Base-by-base conservation (phyloP, 2,329 filamentous ascomycete species). In the Thielaviopsis populi region DNA sequence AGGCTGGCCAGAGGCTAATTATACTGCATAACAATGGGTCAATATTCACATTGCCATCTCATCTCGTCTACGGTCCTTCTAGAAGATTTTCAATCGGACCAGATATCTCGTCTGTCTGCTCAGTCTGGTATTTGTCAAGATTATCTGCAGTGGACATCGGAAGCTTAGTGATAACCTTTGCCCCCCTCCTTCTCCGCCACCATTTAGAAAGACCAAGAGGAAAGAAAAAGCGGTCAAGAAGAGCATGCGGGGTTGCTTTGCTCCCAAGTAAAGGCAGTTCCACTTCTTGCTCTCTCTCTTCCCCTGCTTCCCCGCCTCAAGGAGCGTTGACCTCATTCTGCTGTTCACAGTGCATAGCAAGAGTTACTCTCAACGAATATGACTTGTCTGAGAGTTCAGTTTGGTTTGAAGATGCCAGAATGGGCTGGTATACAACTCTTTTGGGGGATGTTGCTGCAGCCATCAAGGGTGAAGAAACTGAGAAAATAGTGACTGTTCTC, bases 21-120 rank as follows among this genome's bases (percentile, higher is more conserved):
- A 56, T 11, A 56, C 27, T 30, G 15, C 24, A 37, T 56, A 56
- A 56, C 50, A 33, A 56, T 30, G 15, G 17, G 27, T 13, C 17
- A 56, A 17, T 56, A 56, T 56, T 24, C 30, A 56, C 50, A 56
- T 56, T 56, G 24, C 50, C 27, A 33, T 56, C 50, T 56, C 50
- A 56, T 56, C 50, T 56, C 50, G 50, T 56, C 50, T 56, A 56
- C 30, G 50, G 50, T 56, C 50, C 50, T 56, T 56, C 50, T 56
- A 56, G 50, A 56, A 56, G 17, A 56, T 33, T 56, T 50, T 50
- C 46, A 3, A 27, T 19, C 17, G 33, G 24, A 17, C 24, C 27
- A 56, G 17, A 27, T 30, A 6, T 33, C 22, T 54, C 7, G 6
- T 27, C 27, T 30, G 24, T 17, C 17, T 17, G 50, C 24, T n/a